These are phyloP conservation scores for Clarireedia sp. DNA, from an alignment of 2,329 filamentous ascomycete genomes.

Conservation along the genomic window DNA sequence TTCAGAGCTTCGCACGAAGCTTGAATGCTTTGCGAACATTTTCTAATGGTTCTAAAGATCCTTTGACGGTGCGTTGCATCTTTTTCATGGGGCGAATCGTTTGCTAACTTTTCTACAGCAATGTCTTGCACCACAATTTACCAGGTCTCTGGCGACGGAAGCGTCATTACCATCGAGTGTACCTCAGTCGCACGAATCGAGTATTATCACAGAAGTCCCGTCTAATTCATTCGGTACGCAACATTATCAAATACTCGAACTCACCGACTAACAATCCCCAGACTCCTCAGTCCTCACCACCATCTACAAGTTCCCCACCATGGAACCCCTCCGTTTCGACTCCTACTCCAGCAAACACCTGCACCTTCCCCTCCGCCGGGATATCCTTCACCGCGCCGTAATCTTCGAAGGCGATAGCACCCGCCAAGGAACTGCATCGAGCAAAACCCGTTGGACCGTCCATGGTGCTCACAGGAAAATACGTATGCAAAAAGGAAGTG, in stretches of 20 bases:
- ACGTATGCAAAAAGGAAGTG: slow-evolving; percentile 78
- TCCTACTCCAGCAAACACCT: slow-evolving; percentile 77
- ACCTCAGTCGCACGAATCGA: slow-evolving; percentile 10
- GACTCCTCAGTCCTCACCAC: slow-evolving; percentile 68
- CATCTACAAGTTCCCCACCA: slow-evolving; percentile 79
- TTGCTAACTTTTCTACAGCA: slow-evolving; percentile 33
- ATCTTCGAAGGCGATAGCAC: slow-evolving; percentile 87
- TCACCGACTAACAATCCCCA: slow-evolving; percentile 21
- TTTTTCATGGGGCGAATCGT: not conserved
- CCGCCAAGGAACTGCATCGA: slow-evolving; percentile 76
- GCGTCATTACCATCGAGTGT: slow-evolving; percentile 26
- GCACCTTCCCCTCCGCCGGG: slow-evolving; percentile 75
- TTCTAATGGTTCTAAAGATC: slow-evolving; percentile 29
- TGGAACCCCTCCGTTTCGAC: slow-evolving; percentile 75
- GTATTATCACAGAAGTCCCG: slow-evolving; percentile 4
- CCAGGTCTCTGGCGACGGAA: slow-evolving; percentile 43
- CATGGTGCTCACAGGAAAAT: slow-evolving; percentile 78
- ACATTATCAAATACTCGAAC: not conserved
- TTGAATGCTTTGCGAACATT: slow-evolving; percentile 22
- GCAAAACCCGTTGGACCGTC: slow-evolving; percentile 76
- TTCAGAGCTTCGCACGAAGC: slow-evolving; percentile 25
- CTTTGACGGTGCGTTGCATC: slow-evolving; percentile 30
- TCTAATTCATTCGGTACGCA: slow-evolving; percentile 3
- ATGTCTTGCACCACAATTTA: slow-evolving; percentile 33
- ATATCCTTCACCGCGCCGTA: slow-evolving; percentile 87